A percentile compares a stretch with the other conserved stretches of the same genome.
These are phyloP conservation scores for Sequoia sempervirens DNA, from an alignment of 75 land plant species.

Conservation along the genomic window DNA sequence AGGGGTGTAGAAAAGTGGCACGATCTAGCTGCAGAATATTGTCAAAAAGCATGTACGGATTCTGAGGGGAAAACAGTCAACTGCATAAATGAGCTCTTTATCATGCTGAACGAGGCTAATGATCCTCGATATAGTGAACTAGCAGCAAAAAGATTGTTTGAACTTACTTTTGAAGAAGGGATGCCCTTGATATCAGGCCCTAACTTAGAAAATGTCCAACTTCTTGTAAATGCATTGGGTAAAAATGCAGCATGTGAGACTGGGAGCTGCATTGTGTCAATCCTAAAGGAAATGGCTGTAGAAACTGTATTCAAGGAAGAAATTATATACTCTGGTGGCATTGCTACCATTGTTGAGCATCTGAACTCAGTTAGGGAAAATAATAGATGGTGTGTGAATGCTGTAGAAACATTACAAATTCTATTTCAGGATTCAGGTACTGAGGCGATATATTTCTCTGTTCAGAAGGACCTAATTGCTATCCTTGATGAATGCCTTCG, in stretches of 20 bases:
- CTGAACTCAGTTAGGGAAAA: not conserved
- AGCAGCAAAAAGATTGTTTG: not conserved
- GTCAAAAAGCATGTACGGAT: not conserved
- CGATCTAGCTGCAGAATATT: not conserved
- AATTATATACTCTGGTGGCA: conserved; percentile 2
- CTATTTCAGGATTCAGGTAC: not conserved
- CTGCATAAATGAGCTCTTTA: not conserved
- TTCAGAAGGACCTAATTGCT: not conserved
- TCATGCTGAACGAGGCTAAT: not conserved
- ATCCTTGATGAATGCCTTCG: not conserved
- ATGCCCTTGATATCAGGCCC: not conserved
- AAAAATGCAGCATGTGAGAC: not conserved
- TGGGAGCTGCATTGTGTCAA: not conserved
- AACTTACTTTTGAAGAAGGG: not conserved
- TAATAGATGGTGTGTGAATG: not conserved
- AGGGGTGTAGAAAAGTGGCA: not conserved
- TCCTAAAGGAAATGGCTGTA: not conserved
- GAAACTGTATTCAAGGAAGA: not conserved
- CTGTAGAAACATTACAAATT: not conserved
- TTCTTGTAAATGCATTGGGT: not conserved
- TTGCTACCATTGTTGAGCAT: not conserved
- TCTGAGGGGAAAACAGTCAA: not conserved
- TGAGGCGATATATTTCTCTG: not conserved
- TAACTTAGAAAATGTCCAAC: not conserved
- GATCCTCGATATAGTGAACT: not conserved